Base-by-base conservation (phyloP, 768 basidiomycete species). In the Dioszegia crocea region DNA sequence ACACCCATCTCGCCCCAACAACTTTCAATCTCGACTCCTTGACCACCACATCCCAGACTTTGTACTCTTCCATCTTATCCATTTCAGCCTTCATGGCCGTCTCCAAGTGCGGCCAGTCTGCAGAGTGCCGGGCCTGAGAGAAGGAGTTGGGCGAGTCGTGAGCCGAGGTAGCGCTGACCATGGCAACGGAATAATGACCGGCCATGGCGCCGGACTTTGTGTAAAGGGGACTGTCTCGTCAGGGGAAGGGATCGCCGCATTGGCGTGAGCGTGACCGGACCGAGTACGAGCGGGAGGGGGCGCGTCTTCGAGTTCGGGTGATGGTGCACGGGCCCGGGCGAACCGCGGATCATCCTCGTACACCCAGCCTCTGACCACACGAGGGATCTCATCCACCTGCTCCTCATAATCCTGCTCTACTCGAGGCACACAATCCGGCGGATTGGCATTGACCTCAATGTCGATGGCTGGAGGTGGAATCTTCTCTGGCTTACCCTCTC, bases 11-110 rank as follows among this genome's bases (percentile, higher is more conserved):
- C 9, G 36, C 56, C 5, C 50, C 31, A n/a, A 52, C 16, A 12
- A 39, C 36, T 21, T 30, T 24, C 50, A 52, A 23, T 8, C 30
- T 23, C 16, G 10, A 16, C 30, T 33, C 17, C 14, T 23, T 31
- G 19, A 14, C 21, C 11, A 57, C 29, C 10, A 57, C 31, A 14
- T 57, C 45, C 45, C 56, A 57, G 6, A 48, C 45, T 26, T 44
- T 45, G 29, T 55, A 55, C 8, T 55, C 21, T 10, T 23, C 56
- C 56, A 48, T 57, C 30, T 57, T 57, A 30, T 17, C 29, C 5
- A 57, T 26, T 27, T 57, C 56, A 11, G 53, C 43, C 23, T 17
- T n/a, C 23, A 57, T 45, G n/a, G 56, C 56, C 17, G 14, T 11
- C 24, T 46, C 31, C 56, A 44, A 57, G 6, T 57, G 44, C 16